Evolutionary conservation across 192 early-diverging fungal genomes (phyloP).

Genomic region (Coemansia guatemalensis): DNA sequence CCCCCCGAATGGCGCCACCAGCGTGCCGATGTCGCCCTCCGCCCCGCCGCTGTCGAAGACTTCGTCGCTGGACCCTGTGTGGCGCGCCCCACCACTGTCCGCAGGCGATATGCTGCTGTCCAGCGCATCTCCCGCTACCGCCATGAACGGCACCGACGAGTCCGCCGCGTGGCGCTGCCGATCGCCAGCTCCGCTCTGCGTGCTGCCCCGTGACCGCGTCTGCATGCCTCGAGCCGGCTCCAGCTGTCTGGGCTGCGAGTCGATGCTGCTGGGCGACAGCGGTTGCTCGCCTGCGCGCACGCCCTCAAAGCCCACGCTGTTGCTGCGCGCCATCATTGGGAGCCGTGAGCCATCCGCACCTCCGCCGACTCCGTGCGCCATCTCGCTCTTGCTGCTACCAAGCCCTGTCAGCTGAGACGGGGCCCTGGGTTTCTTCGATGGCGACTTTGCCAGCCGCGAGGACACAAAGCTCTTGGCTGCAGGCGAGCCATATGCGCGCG

Average conservation of each 20-base stretch:
- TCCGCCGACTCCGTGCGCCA: not conserved
- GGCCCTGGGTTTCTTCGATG: slow-evolving; percentile 1
- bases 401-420: slow-evolving; percentile 8
- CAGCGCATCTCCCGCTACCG: not conserved
- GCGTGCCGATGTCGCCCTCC: slow-evolving; percentile 7
- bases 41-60: not conserved
- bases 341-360: slow-evolving; percentile 1
- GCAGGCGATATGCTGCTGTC: slow-evolving; percentile 2
- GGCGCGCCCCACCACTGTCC: not conserved
- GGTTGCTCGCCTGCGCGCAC: slow-evolving; percentile 18
- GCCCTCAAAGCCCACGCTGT: slow-evolving; percentile 13
- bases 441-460: slow-evolving; percentile 40
- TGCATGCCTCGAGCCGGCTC: not conserved
- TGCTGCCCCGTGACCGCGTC: slow-evolving; percentile 30
- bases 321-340: slow-evolving; percentile 23
- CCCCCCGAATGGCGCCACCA: slow-evolving; percentile 18
- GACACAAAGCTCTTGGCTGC: slow-evolving; percentile 46
- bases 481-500: slow-evolving; percentile 39
- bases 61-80: slow-evolving; percentile 9
- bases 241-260: slow-evolving; percentile 9
- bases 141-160: slow-evolving; percentile 6
- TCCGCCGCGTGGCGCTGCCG: slow-evolving; percentile 8
- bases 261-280: slow-evolving; percentile 15
- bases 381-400: slow-evolving; percentile 10
- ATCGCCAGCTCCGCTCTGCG: slow-evolving; percentile 23